phyloP scores from a whole-genome alignment of 805 yeast species.

The Sugiyamaella floridensis region DNA sequence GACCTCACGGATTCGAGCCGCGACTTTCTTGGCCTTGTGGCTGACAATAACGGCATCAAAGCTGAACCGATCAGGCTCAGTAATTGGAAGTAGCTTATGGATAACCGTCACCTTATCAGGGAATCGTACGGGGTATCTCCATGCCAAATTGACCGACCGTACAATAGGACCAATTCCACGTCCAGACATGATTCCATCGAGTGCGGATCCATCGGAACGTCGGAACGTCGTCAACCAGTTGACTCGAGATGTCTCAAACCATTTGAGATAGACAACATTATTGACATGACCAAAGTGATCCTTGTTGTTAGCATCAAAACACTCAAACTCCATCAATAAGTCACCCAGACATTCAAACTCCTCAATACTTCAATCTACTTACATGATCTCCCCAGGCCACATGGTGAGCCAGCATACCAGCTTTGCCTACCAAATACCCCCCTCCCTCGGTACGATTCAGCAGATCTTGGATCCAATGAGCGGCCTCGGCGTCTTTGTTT shows the following conservation, averaged over 20 bases:
- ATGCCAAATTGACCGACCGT: slow-evolving; percentile 26
- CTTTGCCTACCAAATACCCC: slow-evolving; percentile 16
- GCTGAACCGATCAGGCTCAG: slow-evolving; percentile 24
- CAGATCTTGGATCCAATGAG: slow-evolving; percentile 21
- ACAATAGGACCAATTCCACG: slow-evolving; percentile 28
- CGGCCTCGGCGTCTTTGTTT: background rate
- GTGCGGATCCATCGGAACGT: slow-evolving; percentile 11
- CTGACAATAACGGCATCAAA: slow-evolving; percentile 27
- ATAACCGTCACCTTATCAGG: slow-evolving; percentile 29
- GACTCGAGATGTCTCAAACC: slow-evolving; percentile 29
- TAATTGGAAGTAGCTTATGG: slow-evolving; percentile 23
- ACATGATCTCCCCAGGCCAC: slow-evolving; percentile 25
- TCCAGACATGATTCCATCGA: slow-evolving; percentile 18
- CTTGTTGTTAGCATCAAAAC: slow-evolving; percentile 1
- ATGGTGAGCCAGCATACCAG: slow-evolving; percentile 18
- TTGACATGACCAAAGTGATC: slow-evolving; percentile 30
- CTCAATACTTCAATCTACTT: background rate
- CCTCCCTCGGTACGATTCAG: slow-evolving; percentile 20
- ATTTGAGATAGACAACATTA: slow-evolving; percentile 28
- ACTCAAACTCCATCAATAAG: no score
- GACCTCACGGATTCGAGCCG: slow-evolving; percentile 28
- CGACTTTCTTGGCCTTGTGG: slow-evolving; percentile 27
- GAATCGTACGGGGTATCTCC: slow-evolving; percentile 27
- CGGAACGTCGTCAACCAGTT: slow-evolving; percentile 18
- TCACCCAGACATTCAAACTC: no score